Evolutionary conservation across 331 rosid genomes (phyloP), one percentile per base, ranked within the genome.

Genomic region (Cucumis variabilis): DNA sequence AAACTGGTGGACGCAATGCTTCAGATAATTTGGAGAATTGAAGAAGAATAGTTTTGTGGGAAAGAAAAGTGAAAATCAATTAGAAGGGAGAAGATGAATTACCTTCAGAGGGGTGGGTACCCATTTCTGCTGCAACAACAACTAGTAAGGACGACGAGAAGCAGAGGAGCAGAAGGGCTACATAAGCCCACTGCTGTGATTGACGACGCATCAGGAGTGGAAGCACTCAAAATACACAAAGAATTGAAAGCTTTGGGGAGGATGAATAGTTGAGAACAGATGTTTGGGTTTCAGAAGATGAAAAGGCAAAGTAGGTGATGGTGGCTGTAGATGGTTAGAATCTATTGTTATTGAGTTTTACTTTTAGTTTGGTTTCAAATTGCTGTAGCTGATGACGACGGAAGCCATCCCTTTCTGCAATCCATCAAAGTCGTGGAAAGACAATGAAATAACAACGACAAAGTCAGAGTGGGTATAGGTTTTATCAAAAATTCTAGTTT

Each of bases 61-160:
- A 69, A 67, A 27, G 58, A 50, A 11, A 53, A 1, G 15, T 25
- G 20, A 4, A 65, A 84, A 84, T 27, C 78, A 67, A 84, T 25
- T 19, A 69, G 30, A 71, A 68, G 27, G 53, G 24, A 25, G 11
- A 67, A 25, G 28, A 25, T 1, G 68, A 86, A 75, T 10, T 44
- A 74, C 88, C 88, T 86, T 86, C 88, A 5, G 73, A 73, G n/a
- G 88, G 88, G 25, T 75, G 44, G 63, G 88, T 86, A 73, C 62
- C 73, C 53, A 71, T 41, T 9, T 37, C 27, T 72, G 67, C 73
- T 16, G 63, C 88, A 41, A 21, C 75, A 11, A 25, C 63, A 10
- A 86, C 24, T 6, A 86, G 84, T 9, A 68, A 44, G 41, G 68
- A 86, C 17, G 66, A 86, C 2, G 44, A 73, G 73, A 74, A 58